phyloP scores from a whole-genome alignment of 2,329 filamentous ascomycete genomes.

The Exophiala sp. region DNA sequence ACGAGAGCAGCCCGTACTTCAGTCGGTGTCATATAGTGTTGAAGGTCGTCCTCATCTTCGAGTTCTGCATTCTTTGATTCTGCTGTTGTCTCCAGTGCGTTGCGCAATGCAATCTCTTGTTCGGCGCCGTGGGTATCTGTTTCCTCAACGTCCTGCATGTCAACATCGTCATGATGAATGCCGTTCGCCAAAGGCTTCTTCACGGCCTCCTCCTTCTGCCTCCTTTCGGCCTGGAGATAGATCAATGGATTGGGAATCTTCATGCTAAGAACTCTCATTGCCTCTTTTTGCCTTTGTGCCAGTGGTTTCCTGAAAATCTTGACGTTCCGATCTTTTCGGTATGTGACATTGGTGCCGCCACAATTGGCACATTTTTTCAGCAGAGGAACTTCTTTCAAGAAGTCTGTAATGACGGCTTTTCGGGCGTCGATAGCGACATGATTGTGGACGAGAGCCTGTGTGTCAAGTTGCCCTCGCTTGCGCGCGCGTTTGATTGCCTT shows the following conservation, averaged over 20 bases:
- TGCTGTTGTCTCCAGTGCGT: conserved; percentile 36
- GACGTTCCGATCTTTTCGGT: conserved; percentile 83
- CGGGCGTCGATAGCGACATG: conserved; percentile 78
- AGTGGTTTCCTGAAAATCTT: conserved; percentile 85
- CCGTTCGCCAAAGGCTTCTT: conserved; percentile 25
- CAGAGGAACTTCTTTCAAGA: conserved; percentile 69
- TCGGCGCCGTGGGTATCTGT: conserved; percentile 56
- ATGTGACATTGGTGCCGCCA: conserved; percentile 68
- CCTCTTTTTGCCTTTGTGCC: conserved; percentile 69
- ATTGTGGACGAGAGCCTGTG: conserved; percentile 63
- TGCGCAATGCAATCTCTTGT: conserved; percentile 56
- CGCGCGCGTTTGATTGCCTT: conserved; percentile 61
- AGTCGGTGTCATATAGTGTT: conserved; percentile 75
- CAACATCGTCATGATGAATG: conserved; percentile 48
- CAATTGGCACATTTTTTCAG: conserved; percentile 68
- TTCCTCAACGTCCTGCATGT: conserved; percentile 39
- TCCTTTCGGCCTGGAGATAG: conserved; percentile 50
- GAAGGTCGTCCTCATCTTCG: conserved; percentile 46
- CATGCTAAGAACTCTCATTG: conserved; percentile 69
- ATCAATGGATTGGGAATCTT: conserved; percentile 66
- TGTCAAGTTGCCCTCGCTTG: conserved; percentile 39
- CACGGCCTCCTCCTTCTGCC: conserved; percentile 35
- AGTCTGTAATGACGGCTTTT: conserved; percentile 72
- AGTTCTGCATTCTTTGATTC: conserved; percentile 30
- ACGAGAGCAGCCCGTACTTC: conserved; percentile 77